Evolutionary conservation across 345 rosid genomes (phyloP).

Genomic region (Hypericum perforatum): DNA sequence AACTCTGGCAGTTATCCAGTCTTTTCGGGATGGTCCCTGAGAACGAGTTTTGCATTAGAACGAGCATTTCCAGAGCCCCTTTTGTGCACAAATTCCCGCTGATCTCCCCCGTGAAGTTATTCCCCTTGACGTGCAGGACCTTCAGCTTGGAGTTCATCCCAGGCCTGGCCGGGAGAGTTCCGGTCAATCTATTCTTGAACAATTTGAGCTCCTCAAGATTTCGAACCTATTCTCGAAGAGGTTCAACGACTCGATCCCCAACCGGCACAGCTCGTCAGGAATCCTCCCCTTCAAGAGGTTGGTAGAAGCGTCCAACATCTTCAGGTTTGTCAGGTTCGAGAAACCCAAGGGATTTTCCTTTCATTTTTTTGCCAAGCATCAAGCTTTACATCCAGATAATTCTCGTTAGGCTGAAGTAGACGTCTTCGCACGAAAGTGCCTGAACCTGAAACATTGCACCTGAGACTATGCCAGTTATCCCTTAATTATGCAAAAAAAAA

Average conservation of each 20-base stretch:
- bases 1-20: constrained; percentile 54
- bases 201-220: constrained; percentile 48
- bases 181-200: constrained; percentile 64
- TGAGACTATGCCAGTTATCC: too few relatives aligned
- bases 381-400: too few relatives aligned
- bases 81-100: constrained; percentile 49
- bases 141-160: constrained; percentile 49
- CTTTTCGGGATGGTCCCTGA: constrained; percentile 52
- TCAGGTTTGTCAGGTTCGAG: constrained; percentile 40
- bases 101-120: constrained; percentile 50
- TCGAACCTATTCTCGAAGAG: constrained; percentile 56
- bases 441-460: too few relatives aligned
- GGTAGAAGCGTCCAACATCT: constrained; percentile 53
- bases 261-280: constrained; percentile 46
- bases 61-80: constrained; percentile 40
- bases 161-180: constrained; percentile 49
- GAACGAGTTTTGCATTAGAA: constrained; percentile 56
- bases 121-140: constrained; percentile 50
- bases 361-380: too few relatives aligned
- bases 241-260: constrained; percentile 55
- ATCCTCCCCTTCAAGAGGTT: constrained; percentile 55
- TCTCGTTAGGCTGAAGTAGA: too few relatives aligned
- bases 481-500: too few relatives aligned
- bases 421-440: too few relatives aligned
- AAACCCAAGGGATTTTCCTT: constrained; percentile 12